phyloP scores from a whole-genome alignment of 192 early-diverging fungal species.

The Dissophora globulifera region DNA sequence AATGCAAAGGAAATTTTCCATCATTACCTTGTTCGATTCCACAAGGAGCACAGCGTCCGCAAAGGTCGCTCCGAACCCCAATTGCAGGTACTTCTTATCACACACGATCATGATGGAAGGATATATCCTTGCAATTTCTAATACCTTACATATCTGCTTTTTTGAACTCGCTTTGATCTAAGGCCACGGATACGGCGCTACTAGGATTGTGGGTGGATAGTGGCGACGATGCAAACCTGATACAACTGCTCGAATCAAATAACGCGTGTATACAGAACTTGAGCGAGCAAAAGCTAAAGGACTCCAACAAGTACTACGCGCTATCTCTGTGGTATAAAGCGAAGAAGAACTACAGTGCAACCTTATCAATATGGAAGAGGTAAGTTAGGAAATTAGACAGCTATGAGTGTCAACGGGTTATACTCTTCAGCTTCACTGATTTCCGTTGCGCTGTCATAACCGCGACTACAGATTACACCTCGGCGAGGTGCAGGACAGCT shows the following conservation, averaged over 20 bases:
- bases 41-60: slow-evolving; percentile 11
- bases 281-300: slow-evolving; percentile 58
- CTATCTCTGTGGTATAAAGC: slow-evolving; percentile 69
- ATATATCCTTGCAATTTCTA: too few species aligned
- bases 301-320: slow-evolving; percentile 67
- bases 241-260: slow-evolving; percentile 40
- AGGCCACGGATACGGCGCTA: slow-evolving; percentile 56
- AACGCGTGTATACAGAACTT: slow-evolving; percentile 62
- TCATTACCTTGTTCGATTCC: slow-evolving; percentile 62
- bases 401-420: too few species aligned
- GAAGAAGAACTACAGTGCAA: slow-evolving; percentile 54
- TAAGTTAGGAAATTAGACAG: too few species aligned
- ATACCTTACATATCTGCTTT: not conserved
- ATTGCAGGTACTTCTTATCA: slow-evolving; percentile 9
- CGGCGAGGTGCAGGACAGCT: slow-evolving; percentile 61
- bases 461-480: slow-evolving; percentile 56
- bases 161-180: not conserved
- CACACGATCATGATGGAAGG: too few species aligned
- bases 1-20: slow-evolving; percentile 70
- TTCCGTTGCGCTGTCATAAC: too few species aligned
- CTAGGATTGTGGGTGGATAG: slow-evolving; percentile 41
- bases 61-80: slow-evolving; percentile 6
- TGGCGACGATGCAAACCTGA: slow-evolving; percentile 19
- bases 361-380: slow-evolving; percentile 74
- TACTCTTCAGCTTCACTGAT: too few species aligned